Percentiles rank a stretch among this genome's conserved stretches.
Evolutionary conservation across 2,329 filamentous ascomycete genomes (phyloP).

Genomic region (Claviceps pazoutovae): DNA sequence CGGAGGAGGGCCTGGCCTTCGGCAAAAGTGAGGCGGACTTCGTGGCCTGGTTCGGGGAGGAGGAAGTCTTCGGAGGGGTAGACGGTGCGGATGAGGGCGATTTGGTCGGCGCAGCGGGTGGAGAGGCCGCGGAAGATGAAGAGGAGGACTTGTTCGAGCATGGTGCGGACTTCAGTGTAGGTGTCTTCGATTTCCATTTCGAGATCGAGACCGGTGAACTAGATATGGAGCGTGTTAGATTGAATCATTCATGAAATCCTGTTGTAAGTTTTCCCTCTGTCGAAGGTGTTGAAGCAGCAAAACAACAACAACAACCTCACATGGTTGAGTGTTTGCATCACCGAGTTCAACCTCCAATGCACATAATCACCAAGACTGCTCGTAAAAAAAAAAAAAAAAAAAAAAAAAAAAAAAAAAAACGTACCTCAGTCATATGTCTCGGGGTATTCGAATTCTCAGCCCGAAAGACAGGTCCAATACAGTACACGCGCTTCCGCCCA

Average conservation of each 20-base stretch:
- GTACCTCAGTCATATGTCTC: conserved; percentile 65
- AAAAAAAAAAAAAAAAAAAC: background rate
- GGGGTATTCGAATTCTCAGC: conserved; percentile 80
- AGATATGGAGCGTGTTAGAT: background rate
- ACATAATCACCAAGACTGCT: no score
- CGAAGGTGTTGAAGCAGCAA: no score
- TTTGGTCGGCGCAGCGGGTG: conserved; percentile 50
- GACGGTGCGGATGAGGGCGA: conserved; percentile 55
- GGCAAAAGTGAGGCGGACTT: conserved; percentile 62
- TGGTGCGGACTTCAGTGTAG: conserved; percentile 60
- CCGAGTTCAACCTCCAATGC: no score
- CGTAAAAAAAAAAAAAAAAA: background rate
- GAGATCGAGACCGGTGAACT: conserved; percentile 72
- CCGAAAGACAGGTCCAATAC: conserved; percentile 69
- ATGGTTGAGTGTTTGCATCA: no score
- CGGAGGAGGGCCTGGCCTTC: conserved; percentile 67
- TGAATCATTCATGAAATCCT: no score
- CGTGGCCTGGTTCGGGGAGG: conserved; percentile 59
- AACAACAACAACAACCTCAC: no score
- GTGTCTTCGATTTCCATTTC: conserved; percentile 77
- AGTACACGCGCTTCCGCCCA: conserved; percentile 62
- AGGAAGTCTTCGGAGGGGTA: conserved; percentile 70
- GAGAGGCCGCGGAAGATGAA: conserved; percentile 56
- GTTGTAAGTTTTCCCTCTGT: no score
- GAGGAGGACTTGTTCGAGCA: conserved; percentile 61